Evolutionary conservation across 306 rosid species (phyloP).

Genomic region (Coriaria nepalensis): DNA sequence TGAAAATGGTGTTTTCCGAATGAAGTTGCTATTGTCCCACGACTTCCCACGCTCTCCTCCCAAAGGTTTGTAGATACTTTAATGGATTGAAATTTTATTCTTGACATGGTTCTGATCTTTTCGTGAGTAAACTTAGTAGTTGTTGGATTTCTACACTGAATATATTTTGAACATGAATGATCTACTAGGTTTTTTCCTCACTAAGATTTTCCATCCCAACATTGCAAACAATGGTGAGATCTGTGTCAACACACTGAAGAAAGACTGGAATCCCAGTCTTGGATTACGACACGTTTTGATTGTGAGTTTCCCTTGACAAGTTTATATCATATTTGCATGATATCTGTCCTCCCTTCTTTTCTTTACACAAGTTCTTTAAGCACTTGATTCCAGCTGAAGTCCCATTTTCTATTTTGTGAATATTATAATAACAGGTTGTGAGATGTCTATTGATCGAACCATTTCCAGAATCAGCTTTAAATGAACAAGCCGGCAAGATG

Average conservation of each 20-base stretch:
- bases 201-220: conserved; percentile 91
- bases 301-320: conserved; percentile 28
- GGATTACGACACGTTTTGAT: conserved; percentile 86
- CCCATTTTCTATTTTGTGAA: conserved; percentile 1
- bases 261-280: conserved; percentile 96
- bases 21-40: conserved; percentile 72
- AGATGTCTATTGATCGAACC: conserved; percentile 99
- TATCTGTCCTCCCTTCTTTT: not conserved
- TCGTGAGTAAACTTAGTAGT: not conserved
- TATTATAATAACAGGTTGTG: conserved; percentile 54
- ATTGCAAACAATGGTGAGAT: conserved; percentile 84
- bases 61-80: conserved; percentile 42
- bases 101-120: not conserved
- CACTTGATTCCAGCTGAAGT: conserved; percentile 5
- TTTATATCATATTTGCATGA: not conserved
- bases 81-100: not conserved
- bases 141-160: not conserved
- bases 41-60: conserved; percentile 94
- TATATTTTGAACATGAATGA: too few species aligned
- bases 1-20: conserved; percentile 89
- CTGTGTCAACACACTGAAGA: conserved; percentile 92
- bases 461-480: conserved; percentile 93
- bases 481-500: conserved; percentile 93
- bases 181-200: conserved; percentile 61
- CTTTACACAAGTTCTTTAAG: conserved; percentile 2